Base-by-base conservation (phyloP, 2,329 filamentous ascomycete species). In the Colletotrichum zoysiae region DNA sequence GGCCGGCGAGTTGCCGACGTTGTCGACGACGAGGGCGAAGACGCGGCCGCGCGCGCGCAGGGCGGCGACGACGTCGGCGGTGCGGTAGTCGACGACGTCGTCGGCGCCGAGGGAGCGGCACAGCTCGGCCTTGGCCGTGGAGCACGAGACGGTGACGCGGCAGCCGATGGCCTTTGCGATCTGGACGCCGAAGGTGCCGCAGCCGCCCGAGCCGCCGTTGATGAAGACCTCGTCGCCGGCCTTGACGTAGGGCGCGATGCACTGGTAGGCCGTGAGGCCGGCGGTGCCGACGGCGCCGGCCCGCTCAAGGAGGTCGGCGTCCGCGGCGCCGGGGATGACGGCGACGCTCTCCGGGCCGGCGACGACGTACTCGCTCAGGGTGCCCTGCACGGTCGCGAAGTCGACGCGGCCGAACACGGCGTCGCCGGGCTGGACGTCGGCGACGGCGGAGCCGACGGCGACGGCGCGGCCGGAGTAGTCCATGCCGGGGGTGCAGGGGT, bases 191-290 rank as follows among this genome's bases (percentile, higher is more conserved):
- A 86, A 91, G 0, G 86, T 84, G 1, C 91, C 91, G 1, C 85
- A 86, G 1, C 91, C 91, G 1, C 91, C 91, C 0, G 87, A 89
- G 0, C 90, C 89, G 7, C 89, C 90, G 71, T 92, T 92, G 77
- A 93, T 86, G 71, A 92, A 89, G 16, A 93, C 83, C 75, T 84
- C 86, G 64, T 87, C 84, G n/a, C 88, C 88, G 5, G 79, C 72
- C 62, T 83, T 83, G 67, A 87, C 83, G 68, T 85, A 79, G 3
- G 83, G 83, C 53, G 86, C 78, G 40, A 88, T 82, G 55, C 79
- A 79, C 77, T 87, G 84, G 70, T 86, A 85, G 7, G 86, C 86
- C 3, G 86, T 87, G 73, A 87, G 75, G 0, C 79, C 85, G 0
- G 84, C 84, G 2, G 86, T 83, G 2, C 82, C 82, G 0, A 83